phyloP scores from a whole-genome alignment of 2,329 filamentous ascomycete genomes.

The Sporothrix phasma region DNA sequence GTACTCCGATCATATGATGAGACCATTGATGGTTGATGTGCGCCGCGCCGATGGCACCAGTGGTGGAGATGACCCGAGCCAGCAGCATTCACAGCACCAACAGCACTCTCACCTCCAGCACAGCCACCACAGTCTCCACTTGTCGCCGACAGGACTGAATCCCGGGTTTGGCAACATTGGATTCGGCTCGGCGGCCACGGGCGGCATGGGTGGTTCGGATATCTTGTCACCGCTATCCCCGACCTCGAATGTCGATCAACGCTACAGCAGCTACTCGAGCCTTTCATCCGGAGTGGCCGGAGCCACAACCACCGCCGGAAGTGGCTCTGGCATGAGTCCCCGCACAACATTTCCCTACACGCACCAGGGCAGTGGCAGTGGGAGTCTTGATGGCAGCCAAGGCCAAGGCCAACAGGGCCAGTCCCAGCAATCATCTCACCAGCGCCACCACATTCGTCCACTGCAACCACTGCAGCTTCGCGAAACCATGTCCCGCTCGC shows the following conservation, averaged over 20 bases:
- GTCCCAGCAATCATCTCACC: constrained; percentile 14
- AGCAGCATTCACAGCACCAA: not conserved
- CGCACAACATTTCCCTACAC: constrained; percentile 43
- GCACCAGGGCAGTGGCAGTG: constrained; percentile 38
- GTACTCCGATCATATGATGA: constrained; percentile 52
- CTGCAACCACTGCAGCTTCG: constrained; percentile 50
- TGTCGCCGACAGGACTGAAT: constrained; percentile 57
- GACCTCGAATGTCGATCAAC: constrained; percentile 36
- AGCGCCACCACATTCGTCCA: constrained; percentile 38
- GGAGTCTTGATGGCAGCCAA: constrained; percentile 25
- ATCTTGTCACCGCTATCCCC: constrained; percentile 49
- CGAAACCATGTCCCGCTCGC: constrained; percentile 46
- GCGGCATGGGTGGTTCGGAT: constrained; percentile 39
- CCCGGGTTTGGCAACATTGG: constrained; percentile 58
- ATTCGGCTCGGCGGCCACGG: constrained; percentile 44
- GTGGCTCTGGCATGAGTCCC: constrained; percentile 21
- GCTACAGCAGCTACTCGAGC: constrained; percentile 40
- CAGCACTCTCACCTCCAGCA: constrained; percentile 2
- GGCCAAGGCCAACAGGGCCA: not conserved
- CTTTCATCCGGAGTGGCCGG: constrained; percentile 14
- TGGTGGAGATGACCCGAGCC: constrained; percentile 40
- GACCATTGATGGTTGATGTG: constrained; percentile 60
- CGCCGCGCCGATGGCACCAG: constrained; percentile 45
- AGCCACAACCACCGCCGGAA: constrained; percentile 30
- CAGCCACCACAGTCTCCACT: constrained; percentile 18